Conservation (phyloP, 2,329 filamentous ascomycete species). For the Phaeosphaeria sp. region DNA sequence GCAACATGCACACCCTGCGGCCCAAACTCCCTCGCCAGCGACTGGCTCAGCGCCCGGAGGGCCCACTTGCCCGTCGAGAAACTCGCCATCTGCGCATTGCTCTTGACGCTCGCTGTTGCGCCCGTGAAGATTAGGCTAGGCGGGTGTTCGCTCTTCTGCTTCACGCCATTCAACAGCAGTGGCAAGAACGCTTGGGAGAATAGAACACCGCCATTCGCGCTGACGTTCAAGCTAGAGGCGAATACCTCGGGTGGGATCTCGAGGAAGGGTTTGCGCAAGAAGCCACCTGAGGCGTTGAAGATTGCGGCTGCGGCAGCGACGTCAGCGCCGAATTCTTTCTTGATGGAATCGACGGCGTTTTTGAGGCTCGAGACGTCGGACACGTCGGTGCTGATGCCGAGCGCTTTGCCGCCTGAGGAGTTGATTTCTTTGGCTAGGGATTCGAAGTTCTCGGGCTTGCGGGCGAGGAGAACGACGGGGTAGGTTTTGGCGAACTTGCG, state of each 20-base stretch:
- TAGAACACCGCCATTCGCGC: conserved; percentile 69
- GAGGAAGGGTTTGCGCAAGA: conserved; percentile 66
- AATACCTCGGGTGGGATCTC: conserved; percentile 68
- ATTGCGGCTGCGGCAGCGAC: conserved; percentile 64
- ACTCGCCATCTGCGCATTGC: conserved; percentile 70
- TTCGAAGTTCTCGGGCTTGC: conserved; percentile 69
- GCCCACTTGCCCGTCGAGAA: conserved; percentile 87
- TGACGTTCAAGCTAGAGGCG: conserved; percentile 55
- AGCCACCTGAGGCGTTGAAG: conserved; percentile 71
- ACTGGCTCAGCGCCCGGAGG: conserved; percentile 74
- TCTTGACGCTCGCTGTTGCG: conserved; percentile 80
- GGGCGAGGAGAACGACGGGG: conserved; percentile 76
- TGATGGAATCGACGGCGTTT: conserved; percentile 68
- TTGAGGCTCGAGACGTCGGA: conserved; percentile 62
- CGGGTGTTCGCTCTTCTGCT: conserved; percentile 62
- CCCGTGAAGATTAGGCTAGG: conserved; percentile 87
- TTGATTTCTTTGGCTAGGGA: conserved; percentile 74
- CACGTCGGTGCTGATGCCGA: conserved; percentile 74
- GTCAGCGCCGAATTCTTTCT: conserved; percentile 63
- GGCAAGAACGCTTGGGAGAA: conserved; percentile 78
- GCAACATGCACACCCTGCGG: conserved; percentile 84
- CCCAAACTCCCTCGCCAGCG: conserved; percentile 81
- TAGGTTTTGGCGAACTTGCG: conserved; percentile 69
- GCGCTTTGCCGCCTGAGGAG: conserved; percentile 68
- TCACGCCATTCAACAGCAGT: conserved; percentile 68